A percentile compares a stretch with the other conserved stretches of the same genome.
Evolutionary conservation across 23 red algal species (phyloP).

Genomic region (Gracilariopsis chorda): DNA sequence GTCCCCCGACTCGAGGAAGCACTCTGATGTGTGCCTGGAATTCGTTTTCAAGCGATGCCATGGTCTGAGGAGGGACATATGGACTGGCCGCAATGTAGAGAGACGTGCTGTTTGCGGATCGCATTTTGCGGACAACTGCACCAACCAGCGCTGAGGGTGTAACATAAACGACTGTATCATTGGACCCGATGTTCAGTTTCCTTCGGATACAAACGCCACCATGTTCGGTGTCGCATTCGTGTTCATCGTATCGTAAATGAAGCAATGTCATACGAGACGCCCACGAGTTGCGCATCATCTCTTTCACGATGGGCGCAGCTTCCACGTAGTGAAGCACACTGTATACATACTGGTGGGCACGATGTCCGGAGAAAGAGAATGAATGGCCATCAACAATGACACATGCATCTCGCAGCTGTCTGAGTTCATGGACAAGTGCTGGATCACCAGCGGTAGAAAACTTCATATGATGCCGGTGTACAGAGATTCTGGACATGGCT

Average conservation of each 20-base stretch:
- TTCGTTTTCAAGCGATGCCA: neutral
- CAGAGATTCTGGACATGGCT: neutral
- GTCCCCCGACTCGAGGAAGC: neutral
- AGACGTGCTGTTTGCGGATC: neutral
- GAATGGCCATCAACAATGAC: slow-evolving; percentile 30
- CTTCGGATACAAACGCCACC: slow-evolving; percentile 1
- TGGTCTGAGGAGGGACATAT: neutral
- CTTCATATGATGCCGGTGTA: neutral
- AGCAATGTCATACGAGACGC: neutral
- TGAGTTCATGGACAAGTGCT: neutral
- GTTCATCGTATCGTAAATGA: slow-evolving; percentile 52
- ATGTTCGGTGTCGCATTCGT: neutral
- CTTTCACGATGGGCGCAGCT: neutral
- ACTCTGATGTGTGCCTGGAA: neutral
- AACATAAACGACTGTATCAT: neutral
- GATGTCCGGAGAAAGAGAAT: neutral
- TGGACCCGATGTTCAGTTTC: neutral
- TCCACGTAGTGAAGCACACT: slow-evolving; percentile 28
- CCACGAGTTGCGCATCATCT: neutral
- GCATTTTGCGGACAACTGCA: neutral
- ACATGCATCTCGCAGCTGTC: neutral
- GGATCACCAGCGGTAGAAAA: neutral
- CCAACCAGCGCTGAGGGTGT: neutral
- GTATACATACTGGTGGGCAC: slow-evolving; percentile 21
- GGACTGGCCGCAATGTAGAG: slow-evolving; percentile 41